phyloP scores from a whole-genome alignment of 139 green algal genomes.

The Marvania coccoides region DNA sequence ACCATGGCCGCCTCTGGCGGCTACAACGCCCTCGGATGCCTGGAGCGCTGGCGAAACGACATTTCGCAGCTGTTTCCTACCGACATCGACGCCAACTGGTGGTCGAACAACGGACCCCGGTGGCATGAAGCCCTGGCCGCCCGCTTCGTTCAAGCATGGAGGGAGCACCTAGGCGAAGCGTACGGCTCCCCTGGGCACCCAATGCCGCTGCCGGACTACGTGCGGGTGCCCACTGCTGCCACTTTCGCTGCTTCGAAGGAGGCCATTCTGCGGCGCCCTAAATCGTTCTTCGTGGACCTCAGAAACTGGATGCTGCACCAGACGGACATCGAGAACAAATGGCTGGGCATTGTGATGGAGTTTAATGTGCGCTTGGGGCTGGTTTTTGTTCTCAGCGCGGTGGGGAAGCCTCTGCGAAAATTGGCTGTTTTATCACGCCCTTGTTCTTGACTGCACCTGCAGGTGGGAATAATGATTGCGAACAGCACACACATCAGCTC shows the following conservation, averaged over 20 bases:
- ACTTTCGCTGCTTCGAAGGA: not conserved
- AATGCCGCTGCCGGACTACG: not conserved
- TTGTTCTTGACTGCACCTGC: too few relatives aligned
- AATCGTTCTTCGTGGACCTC: not conserved
- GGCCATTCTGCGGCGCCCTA: not conserved
- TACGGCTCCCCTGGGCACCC: too few relatives aligned
- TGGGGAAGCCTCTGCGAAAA: too few relatives aligned
- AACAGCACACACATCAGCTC: too few relatives aligned
- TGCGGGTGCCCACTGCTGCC: not conserved
- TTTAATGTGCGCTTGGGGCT: too few relatives aligned
- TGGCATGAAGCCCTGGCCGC: not conserved
- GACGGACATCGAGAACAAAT: not conserved
- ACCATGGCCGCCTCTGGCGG: not conserved
- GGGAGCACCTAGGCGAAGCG: not conserved
- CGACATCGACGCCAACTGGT: not conserved
- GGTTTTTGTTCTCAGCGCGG: too few relatives aligned
- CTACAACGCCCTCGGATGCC: not conserved
- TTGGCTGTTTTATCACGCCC: too few relatives aligned
- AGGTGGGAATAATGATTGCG: too few relatives aligned
- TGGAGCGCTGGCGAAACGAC: not conserved
- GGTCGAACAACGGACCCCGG: not conserved
- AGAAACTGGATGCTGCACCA: not conserved
- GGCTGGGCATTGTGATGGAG: not conserved
- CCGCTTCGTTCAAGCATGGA: not conserved
- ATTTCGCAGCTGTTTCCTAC: not conserved